Conservation (phyloP, 2,329 filamentous ascomycete species). For the Epichloe bromicola region DNA sequence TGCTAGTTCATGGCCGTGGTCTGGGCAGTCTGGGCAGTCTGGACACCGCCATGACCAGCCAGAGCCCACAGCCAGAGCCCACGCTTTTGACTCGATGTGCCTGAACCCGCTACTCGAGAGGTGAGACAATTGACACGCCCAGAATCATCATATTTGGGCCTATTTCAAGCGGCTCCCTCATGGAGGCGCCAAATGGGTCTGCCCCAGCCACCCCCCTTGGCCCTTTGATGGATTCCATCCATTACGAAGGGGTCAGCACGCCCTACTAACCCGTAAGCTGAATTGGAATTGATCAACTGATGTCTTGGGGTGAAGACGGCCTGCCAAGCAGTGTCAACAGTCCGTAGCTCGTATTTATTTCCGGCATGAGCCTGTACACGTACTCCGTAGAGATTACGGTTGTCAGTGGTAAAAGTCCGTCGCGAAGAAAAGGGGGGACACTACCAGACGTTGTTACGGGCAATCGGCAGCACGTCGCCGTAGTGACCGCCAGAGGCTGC, state of each 20-base stretch:
- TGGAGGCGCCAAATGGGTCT: neutral
- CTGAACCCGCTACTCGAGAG: neutral
- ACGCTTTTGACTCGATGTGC: neutral
- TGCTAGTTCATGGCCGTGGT: neutral
- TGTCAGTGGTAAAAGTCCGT: too few species aligned
- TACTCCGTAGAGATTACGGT: neutral
- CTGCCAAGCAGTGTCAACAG: neutral
- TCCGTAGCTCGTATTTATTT: neutral
- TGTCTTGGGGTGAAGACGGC: neutral
- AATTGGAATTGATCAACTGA: neutral
- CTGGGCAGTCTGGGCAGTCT: neutral
- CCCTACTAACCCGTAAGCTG: neutral
- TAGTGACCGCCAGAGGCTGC: neutral
- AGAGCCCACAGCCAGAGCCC: neutral
- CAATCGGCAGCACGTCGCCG: neutral
- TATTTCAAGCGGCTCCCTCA: neutral
- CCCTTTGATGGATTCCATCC: neutral
- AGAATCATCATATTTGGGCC: neutral
- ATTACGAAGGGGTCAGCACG: neutral
- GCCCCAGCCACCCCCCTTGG: slow-evolving; percentile 3
- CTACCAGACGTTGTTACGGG: neutral
- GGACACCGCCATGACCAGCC: neutral
- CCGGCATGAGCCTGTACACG: neutral
- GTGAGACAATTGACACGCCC: slow-evolving; percentile 3
- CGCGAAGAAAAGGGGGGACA: too few species aligned